Evolutionary conservation across 108 stramenopile species (phyloP), one percentile per base, ranked within the genome.

Genomic region (Mediolabrus comicus): DNA sequence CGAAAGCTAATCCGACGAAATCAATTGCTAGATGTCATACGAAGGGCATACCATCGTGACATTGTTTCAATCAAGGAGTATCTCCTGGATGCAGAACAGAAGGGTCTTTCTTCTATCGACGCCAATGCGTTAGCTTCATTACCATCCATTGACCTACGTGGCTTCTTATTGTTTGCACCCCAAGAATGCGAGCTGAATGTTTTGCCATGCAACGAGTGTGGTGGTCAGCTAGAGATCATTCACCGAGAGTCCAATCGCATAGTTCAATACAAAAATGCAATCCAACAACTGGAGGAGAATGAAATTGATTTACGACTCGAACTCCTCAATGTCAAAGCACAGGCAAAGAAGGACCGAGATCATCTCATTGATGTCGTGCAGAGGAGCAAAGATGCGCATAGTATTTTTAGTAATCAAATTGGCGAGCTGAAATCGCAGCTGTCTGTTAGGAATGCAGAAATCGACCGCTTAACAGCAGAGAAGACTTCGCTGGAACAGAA

Each of bases 31-130:
- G 78, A 83, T 61, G 55, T 60, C 4, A 83, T 83, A 27, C 78
- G 82, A 6, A 83, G 76, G 38, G 78, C 78, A 0, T 83, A 83
- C 27, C 78, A 83, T 51, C 78, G 79, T 0, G 82, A 83, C 39
- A 74, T 83, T 26, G 33, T 83, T 22, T 49, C 57, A 22, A 32
- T 80, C 26, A 75, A 79, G 52, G 74, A 83, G 65, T 62, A 53
- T 57, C 53, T 83, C 27, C 32, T 72, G 9, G 39, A 65, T 51
- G 60, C 65, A n/a, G 30, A 72, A 41, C 4, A 12, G 28, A 33
- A 46, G 34, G 71, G 65, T 19, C 51, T 51, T 51, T 25, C 16
- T 51, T 25, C 24, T 13, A 12, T 38, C 30, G 36, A 25, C 30
- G 33, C 64, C 13, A 22, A 7, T 51, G 25, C 63, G 12, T 14